Evolutionary conservation across 768 basidiomycete species (phyloP), one percentile per base, ranked within the genome.

Genomic region (Podaxis sp.): DNA sequence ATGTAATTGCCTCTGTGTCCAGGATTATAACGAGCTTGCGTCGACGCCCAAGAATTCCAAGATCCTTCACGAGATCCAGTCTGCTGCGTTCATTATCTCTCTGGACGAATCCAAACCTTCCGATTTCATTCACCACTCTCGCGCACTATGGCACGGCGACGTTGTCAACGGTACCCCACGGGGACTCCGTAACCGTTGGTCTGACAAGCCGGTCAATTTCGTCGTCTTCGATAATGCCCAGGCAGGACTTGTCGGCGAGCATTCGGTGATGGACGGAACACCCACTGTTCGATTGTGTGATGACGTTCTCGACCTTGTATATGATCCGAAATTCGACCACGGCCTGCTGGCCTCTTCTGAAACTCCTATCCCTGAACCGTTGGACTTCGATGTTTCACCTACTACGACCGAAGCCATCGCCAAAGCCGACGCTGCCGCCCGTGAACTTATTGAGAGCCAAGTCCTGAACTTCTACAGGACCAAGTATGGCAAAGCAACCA

Each of bases 221-320:
- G 84, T 97, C 62, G 85, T 98, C 4, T 93, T 87, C 69, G 91
- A 93, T 72, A 91, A 93, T 66, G 85, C 80, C 12, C 79, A 84
- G 54, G 89, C 93, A 1, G 96, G 95, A 4, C 75, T 97, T 68
- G 90, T 96, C 84, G 96, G 96, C 51, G 96, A 98, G 73, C 96
- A 95, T 72, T 92, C 90, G 17, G 80, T 91, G 63, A 95, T 95
- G 93, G 93, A 95, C 68, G 93, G 93, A 38, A 94, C 93, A 15
- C 93, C 93, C 3, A 90, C 86, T 15, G 86, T 84, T 26, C 82
- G 91, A 24, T 72, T 93, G 67, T 89, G 86, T 67, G 88, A 93
- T 69, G 82, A 86, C 20, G 77, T 93, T 40, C 80, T 93, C 65
- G 81, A 81, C 62, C 80, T 80, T 70, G 74, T 93, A 28, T 79